Evolutionary conservation across 257 asterid species (phyloP), one percentile per base, ranked within the genome.

Genomic region (Plantago major): DNA sequence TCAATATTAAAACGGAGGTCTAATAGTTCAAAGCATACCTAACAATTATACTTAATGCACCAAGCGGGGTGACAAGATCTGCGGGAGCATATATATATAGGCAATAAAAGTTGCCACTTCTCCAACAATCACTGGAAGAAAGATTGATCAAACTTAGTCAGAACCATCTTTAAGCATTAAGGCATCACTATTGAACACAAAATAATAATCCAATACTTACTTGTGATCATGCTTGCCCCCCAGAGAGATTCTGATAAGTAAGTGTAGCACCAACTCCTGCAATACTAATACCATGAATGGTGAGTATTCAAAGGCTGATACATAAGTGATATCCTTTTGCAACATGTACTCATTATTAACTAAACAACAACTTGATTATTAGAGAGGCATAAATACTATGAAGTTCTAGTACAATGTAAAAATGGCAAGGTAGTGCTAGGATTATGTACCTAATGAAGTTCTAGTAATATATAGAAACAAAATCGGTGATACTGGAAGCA

Each of bases 161-260:
- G n/a, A n/a, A n/a, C n/a, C n/a, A n/a, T n/a, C n/a, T n/a, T n/a
- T n/a, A 15, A 28, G 63, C 30, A 1, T 37, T 9, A 58, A n/a
- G 46, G 46, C 37, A 30, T 3, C 37, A 52, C 58, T 18, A n/a
- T 22, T 10, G 14, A 46, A 37, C 22, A 30, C 33, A 22, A 37
- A 37, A 37, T 22, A 42, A 14, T 58, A 52, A 17, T 51, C 37
- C n/a, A 43, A 28, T 56, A 81, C 94, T 78, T 67, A 90, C 97
- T 90, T 18, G 87, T 81, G 61, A 79, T 78, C 97, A 90, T 84
- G 76, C 97, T 96, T 1, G 85, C 84, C 97, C 97, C 87, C 96
- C 97, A 90, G 66, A 90, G 95, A 42, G 97, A 96, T 70, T 90
- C 85, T 43, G 76, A 72, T 49, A 90, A 78, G 87, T 90, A 90